Base-by-base conservation (phyloP, 192 early-diverging fungal species). In the Coemansia sp. region DNA sequence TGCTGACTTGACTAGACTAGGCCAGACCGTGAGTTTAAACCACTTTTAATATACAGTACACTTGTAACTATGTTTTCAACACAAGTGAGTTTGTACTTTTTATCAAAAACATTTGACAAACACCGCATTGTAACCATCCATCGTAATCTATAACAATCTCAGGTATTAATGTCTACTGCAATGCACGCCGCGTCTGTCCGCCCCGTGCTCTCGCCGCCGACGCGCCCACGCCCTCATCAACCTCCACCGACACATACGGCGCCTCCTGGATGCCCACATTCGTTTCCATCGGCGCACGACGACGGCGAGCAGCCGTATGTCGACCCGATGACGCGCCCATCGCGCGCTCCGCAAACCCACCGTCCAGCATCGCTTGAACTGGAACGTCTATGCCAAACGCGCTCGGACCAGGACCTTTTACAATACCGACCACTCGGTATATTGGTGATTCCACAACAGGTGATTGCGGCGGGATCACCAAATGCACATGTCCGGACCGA, bases 391-490 rank as follows among this genome's bases (percentile, higher is more conserved):
- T 11, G 23, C 79, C 79, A 5, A 51, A 52, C 1, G 59, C 66
- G 3, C 61, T 53, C 0, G 73, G 59, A 1, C 79, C 79, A 16
- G 79, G 69, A 0, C 74, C 79, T 62, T 76, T 76, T 21, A 62
- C n/a, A 23, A 82, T 38, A 0, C 79, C 79, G 26, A 82, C 64
- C 21, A 82, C 66, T 5, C 74, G 66, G 58, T 53, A 22, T 49
- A 82, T 27, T 38, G 52, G 29, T 3, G 23, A 48, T 17, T 17
- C 19, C 4, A 3, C 7, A n/a, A 12, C 11, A 35, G 21, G 5
- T 3, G 58, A 56, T 0, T 64, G 59, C 64, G 51, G 90, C 82
- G 62, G 80, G 8, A 82, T 59, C 11, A 93, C 47, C 29, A 93
- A 62, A 41, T 89, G 79, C 3, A 91, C 61, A 5, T 65, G 62